Conservation (phyloP, 1,284 basidiomycete species). For the Neonothopanus nambi region DNA sequence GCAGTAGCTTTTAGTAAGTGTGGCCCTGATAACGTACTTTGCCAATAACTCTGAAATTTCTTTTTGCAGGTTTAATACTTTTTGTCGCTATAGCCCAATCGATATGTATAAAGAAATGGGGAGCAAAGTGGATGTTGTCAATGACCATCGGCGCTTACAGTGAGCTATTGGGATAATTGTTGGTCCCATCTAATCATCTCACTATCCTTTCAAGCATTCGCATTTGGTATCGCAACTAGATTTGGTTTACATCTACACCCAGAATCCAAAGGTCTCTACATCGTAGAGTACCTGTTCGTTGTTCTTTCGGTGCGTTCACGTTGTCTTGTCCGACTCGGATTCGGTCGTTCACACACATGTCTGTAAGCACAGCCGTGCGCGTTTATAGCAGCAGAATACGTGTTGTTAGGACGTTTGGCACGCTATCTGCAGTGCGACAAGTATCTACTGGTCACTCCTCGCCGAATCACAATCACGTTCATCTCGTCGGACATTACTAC, state of each 20-base stretch:
- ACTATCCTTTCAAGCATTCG: slow-evolving; percentile 39
- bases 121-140: slow-evolving; percentile 61
- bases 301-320: slow-evolving; percentile 55
- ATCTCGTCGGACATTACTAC: slow-evolving; percentile 63
- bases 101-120: slow-evolving; percentile 45
- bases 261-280: slow-evolving; percentile 51
- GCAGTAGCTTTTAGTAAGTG: slow-evolving; percentile 52
- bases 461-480: slow-evolving; percentile 53
- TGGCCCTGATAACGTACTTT: slow-evolving; percentile 1
- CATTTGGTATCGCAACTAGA: slow-evolving; percentile 51
- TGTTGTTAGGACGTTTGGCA: slow-evolving; percentile 65
- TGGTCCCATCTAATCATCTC: not conserved
- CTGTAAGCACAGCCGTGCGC: slow-evolving; percentile 72
- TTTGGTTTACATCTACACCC: slow-evolving; percentile 48
- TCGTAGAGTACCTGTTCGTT: slow-evolving; percentile 61
- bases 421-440: slow-evolving; percentile 47
- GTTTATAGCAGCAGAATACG: slow-evolving; percentile 76
- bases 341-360: not conserved
- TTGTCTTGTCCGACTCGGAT: slow-evolving; percentile 3
- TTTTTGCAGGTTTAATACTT: slow-evolving; percentile 42
- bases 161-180: slow-evolving; percentile 27
- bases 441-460: slow-evolving; percentile 56
- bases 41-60: not conserved
- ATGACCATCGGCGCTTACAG: slow-evolving; percentile 69
- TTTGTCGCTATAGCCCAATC: slow-evolving; percentile 53